Percentiles rank a stretch among this genome's conserved stretches.
Evolutionary conservation across 495 filamentous ascomycete genomes (phyloP).

Genomic region (Penicillium fimorum): DNA sequence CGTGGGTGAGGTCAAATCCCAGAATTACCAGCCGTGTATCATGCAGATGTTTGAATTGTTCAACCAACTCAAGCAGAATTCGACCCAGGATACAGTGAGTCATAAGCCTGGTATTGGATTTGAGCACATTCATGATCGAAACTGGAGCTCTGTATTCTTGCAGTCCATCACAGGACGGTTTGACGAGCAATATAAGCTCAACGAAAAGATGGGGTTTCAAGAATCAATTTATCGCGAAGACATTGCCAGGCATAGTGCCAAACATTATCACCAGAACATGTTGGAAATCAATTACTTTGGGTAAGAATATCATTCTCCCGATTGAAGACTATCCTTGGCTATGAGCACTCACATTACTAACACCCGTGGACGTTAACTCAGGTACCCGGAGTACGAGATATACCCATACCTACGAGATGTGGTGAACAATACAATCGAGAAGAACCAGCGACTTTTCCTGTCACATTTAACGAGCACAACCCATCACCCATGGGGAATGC

Average conservation of each 20-base stretch:
- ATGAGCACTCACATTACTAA: not conserved
- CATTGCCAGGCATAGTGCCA: slow-evolving; percentile 24
- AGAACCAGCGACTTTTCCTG: slow-evolving; percentile 36
- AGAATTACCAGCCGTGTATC: slow-evolving; percentile 44
- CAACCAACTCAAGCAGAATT: slow-evolving; percentile 31
- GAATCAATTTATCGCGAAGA: slow-evolving; percentile 30
- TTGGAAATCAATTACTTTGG: slow-evolving; percentile 44
- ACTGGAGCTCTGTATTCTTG: slow-evolving; percentile 40
- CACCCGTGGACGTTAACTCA: not conserved
- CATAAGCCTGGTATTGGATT: not conserved
- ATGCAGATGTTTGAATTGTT: slow-evolving; percentile 40
- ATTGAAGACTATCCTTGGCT: not conserved
- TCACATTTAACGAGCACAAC: slow-evolving; percentile 43
- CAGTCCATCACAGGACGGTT: slow-evolving; percentile 42
- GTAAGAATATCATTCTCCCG: slow-evolving; percentile 8
- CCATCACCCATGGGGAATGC: slow-evolving; percentile 42
- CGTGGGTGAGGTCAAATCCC: slow-evolving; percentile 32
- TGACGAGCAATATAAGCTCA: slow-evolving; percentile 34
- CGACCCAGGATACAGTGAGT: not conserved
- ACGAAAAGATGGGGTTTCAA: slow-evolving; percentile 37
- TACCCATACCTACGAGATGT: slow-evolving; percentile 28
- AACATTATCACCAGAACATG: slow-evolving; percentile 30
- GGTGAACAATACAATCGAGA: slow-evolving; percentile 30
- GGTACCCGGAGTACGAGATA: slow-evolving; percentile 21
- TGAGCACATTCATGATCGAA: slow-evolving; percentile 15